phyloP scores from a whole-genome alignment of 306 rosid species.

The Herpetospermum pedunculosum region DNA sequence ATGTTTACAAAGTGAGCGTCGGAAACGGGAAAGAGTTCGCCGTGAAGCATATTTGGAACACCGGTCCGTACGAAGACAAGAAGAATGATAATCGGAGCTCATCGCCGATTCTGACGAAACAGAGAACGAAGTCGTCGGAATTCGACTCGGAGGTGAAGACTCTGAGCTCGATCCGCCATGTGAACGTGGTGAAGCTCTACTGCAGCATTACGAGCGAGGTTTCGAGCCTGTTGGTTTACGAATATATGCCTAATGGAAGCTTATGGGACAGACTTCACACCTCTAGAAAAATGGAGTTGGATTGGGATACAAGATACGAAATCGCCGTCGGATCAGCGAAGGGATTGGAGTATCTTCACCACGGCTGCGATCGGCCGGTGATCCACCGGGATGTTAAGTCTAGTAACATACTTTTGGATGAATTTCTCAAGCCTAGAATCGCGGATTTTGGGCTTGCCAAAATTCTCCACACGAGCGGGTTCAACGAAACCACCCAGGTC shows the following conservation, averaged over 20 bases:
- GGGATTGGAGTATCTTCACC: constrained; percentile 91
- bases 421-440: constrained; percentile 74
- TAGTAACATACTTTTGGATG: constrained; percentile 80
- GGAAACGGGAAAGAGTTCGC: constrained; percentile 69
- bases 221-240: constrained; percentile 81
- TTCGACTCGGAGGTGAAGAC: constrained; percentile 75
- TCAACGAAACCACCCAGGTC: constrained; percentile 53
- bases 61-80: constrained; percentile 12
- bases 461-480: constrained; percentile 35
- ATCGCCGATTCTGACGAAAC: constrained; percentile 42
- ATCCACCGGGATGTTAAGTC: constrained; percentile 90
- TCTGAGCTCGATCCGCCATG: constrained; percentile 78
- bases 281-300: constrained; percentile 57
- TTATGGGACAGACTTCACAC: constrained; percentile 81
- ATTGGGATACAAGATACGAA: constrained; percentile 78
- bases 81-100: constrained; percentile 23
- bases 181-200: constrained; percentile 84
- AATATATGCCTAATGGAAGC: constrained; percentile 74
- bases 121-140: constrained; percentile 33
- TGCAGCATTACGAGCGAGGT: constrained; percentile 89
- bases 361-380: constrained; percentile 64
- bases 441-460: constrained; percentile 92
- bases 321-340: constrained; percentile 78
- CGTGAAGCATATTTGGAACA: constrained; percentile 86
- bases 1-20: constrained; percentile 57